These are phyloP conservation scores for Pseudozyma tsukubaensis DNA, from an alignment of 1,284 basidiomycete species.

Conservation along the genomic window DNA sequence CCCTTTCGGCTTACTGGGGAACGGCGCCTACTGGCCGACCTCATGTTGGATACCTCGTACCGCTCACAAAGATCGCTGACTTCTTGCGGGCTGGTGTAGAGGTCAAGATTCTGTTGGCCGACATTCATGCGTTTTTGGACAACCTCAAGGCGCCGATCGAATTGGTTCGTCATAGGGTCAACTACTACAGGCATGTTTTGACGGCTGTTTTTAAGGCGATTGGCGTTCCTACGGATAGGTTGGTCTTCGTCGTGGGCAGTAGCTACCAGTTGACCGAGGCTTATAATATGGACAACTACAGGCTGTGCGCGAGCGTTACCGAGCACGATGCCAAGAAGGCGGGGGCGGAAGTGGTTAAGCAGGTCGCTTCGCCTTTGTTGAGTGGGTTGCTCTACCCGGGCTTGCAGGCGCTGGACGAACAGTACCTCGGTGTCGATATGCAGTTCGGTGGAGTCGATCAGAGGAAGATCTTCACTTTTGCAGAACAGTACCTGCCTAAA, in stretches of 20 bases:
- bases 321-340: constrained; percentile 98
- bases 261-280: constrained; percentile 90
- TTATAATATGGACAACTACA: constrained; percentile 96
- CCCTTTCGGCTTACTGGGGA: constrained; percentile 73
- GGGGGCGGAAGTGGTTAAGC: constrained; percentile 99
- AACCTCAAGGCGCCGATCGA: constrained; percentile 98
- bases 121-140: constrained; percentile 97
- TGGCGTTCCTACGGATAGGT: constrained; percentile 84
- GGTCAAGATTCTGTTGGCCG: constrained; percentile 90
- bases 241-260: constrained; percentile 83
- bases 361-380: constrained; percentile 89
- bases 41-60: constrained; percentile 96
- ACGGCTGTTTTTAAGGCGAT: constrained; percentile 86
- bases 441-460: constrained; percentile 99
- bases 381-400: constrained; percentile 95
- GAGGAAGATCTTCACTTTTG: constrained; percentile 99
- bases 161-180: constrained; percentile 86
- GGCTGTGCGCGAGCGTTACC: constrained; percentile 85
- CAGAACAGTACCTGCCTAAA: constrained; percentile 91
- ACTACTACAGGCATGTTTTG: constrained; percentile 89
- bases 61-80: constrained; percentile 95
- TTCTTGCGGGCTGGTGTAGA: constrained; percentile 91
- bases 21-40: constrained; percentile 91
- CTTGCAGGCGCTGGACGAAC: constrained; percentile 94
- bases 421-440: constrained; percentile 95